Base-by-base conservation (phyloP, 495 filamentous ascomycete species). In the Aspergillus bridgeri region DNA sequence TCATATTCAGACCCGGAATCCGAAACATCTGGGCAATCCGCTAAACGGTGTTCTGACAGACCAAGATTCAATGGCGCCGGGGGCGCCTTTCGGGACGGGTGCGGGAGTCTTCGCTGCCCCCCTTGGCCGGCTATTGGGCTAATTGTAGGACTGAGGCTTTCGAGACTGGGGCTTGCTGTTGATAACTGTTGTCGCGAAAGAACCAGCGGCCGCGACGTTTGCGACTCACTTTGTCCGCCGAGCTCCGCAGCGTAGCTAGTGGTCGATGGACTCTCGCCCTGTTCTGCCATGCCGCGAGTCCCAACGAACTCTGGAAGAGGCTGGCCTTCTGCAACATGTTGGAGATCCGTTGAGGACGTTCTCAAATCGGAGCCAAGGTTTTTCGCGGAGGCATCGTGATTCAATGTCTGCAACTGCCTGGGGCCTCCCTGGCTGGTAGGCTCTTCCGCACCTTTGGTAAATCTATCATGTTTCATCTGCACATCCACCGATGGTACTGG, bases 1-100 rank as follows among this genome's bases (percentile, higher is more conserved):
- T 92, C 90, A 61, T 94, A 93, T 58, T 96, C 92, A 2, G 91
- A 93, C 46, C 86, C 89, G 0, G 87, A 89, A 44, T 88, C 83
- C 2, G 80, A 83, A 17, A 81, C 75, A 3, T 77, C 79, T 5
- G 77, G 60, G 47, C 77, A 75, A 29, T 75, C 72, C 50, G 73
- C 67, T 5, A 74, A 81, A 58, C 77, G 54, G 43, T 54, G 59
- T 20, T 68, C 70, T 2, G 64, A 62, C 54, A 74, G 72, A 6
- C 78, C 81, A 8, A 97, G 80, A 65, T 93, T 86, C 38, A 97
- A 70, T 13, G 92, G 92, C 17, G 90, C 88, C 27, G 92, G 92
- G 6, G 92, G 92, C 21, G 87, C 80, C 71, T 94, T 96, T 56
- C 91, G 84, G 54, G 79, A 81, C 9, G 86, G 83, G 9, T 83